Evolutionary conservation across 1,139 yeast species (phyloP).

Genomic region (Taphrina populina): DNA sequence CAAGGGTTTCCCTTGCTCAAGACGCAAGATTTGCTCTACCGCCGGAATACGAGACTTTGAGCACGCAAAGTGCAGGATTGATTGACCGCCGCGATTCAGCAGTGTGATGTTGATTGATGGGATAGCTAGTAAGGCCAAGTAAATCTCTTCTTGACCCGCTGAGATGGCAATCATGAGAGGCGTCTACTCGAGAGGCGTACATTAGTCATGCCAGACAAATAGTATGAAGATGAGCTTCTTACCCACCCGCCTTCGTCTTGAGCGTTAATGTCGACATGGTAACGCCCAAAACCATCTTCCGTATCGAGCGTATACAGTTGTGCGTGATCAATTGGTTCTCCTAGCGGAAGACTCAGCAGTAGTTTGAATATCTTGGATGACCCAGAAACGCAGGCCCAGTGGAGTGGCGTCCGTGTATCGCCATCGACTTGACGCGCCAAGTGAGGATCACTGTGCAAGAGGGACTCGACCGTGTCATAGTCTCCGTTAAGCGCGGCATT

Average conservation of each 20-base stretch:
- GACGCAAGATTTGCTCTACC: slow-evolving; percentile 19
- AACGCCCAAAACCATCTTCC: not conserved
- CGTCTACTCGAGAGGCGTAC: too few species aligned
- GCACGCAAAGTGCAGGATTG: slow-evolving; percentile 68
- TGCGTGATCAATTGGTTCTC: slow-evolving; percentile 60
- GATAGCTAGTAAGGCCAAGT: slow-evolving; percentile 51
- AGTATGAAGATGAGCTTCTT: too few species aligned
- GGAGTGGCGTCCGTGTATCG: slow-evolving; percentile 63
- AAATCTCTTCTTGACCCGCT: slow-evolving; percentile 59
- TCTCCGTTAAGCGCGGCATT: slow-evolving; percentile 23
- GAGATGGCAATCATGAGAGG: slow-evolving; percentile 81
- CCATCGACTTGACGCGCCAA: slow-evolving; percentile 6
- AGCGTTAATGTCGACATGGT: slow-evolving; percentile 23
- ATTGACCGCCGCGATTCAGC: slow-evolving; percentile 66
- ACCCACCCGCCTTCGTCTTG: slow-evolving; percentile 29
- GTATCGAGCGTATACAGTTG: not conserved
- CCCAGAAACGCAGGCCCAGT: slow-evolving; percentile 81
- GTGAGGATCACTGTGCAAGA: slow-evolving; percentile 12
- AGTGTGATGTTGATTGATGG: slow-evolving; percentile 53
- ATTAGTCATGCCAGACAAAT: too few species aligned
- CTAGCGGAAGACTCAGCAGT: slow-evolving; percentile 49
- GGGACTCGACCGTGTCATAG: slow-evolving; percentile 4
- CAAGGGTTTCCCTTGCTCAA: slow-evolving; percentile 2
- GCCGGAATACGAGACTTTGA: slow-evolving; percentile 28
- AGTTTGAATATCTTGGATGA: slow-evolving; percentile 56